Conservation (phyloP, 352 stramenopile species). For the Albugo laibachii region DNA sequence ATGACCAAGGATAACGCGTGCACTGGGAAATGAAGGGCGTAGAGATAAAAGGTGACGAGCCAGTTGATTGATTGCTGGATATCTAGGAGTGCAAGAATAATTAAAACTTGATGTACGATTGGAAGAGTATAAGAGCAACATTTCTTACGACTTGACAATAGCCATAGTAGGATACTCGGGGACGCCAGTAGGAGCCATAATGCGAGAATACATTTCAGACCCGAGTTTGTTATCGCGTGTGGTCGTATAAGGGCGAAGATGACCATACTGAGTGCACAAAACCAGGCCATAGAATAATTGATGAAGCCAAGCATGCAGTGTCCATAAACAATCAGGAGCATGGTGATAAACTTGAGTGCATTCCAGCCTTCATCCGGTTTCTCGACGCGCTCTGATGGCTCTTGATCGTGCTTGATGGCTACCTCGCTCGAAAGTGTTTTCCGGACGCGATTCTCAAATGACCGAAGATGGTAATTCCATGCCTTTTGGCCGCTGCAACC, state of each 20-base stretch:
- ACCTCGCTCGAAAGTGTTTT: no score
- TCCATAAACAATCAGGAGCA: constrained; percentile 32
- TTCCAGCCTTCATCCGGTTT: constrained; percentile 25
- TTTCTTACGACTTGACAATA: no score
- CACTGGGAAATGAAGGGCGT: constrained; percentile 39
- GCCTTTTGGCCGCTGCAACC: no score
- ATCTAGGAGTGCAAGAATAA: constrained; percentile 5
- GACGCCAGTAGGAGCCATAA: constrained; percentile 38
- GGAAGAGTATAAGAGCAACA: no score
- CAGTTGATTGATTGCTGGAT: constrained; percentile 14
- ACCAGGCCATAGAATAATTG: constrained; percentile 68
- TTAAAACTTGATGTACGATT: neutral
- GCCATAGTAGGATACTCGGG: constrained; percentile 5
- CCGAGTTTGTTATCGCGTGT: constrained; percentile 4
- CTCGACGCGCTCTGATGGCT: neutral
- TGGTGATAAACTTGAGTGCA: constrained; percentile 30
- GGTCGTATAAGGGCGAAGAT: constrained; percentile 37
- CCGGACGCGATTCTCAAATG: no score
- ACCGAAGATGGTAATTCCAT: no score
- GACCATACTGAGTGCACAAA: constrained; percentile 36
- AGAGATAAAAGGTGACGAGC: constrained; percentile 10
- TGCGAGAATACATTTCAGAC: constrained; percentile 12
- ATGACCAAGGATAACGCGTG: constrained; percentile 42
- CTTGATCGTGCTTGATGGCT: no score
- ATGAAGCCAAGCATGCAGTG: constrained; percentile 59